Evolutionary conservation across 768 basidiomycete genomes (phyloP).

Genomic region (Tylopilus rubrobrunneus): DNA sequence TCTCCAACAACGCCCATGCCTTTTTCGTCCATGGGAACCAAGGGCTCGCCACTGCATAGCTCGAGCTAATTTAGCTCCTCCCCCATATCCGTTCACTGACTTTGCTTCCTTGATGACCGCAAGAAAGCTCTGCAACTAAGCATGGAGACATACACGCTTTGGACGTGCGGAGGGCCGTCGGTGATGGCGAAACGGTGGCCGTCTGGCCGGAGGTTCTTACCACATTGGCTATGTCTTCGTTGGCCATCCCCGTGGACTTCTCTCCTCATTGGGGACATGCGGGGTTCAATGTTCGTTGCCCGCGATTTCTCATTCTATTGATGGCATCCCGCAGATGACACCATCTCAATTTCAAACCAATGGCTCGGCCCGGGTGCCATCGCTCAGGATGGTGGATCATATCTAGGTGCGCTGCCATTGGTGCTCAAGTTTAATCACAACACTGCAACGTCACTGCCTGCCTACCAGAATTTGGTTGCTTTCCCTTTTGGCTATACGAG

Average conservation of each 20-base stretch:
- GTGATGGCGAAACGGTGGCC: not conserved
- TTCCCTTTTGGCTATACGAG: slow-evolving; percentile 10
- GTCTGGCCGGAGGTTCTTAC: not conserved
- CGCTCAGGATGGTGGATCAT: not conserved
- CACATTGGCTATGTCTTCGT: not conserved
- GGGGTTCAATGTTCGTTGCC: not conserved
- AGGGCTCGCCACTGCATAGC: not conserved
- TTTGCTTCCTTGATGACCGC: slow-evolving; percentile 17
- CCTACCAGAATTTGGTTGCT: not conserved
- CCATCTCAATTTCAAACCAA: not conserved
- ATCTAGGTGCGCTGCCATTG: slow-evolving; percentile 7
- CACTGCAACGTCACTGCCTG: slow-evolving; percentile 12
- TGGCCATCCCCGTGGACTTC: too few species aligned
- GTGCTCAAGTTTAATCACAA: not conserved
- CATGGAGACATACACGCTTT: not conserved
- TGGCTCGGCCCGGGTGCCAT: not conserved
- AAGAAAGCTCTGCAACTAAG: not conserved
- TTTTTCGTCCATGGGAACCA: slow-evolving; percentile 2
- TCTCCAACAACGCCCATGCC: not conserved
- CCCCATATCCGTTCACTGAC: not conserved
- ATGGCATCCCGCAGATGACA: not conserved
- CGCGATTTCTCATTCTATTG: not conserved
- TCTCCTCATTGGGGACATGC: not conserved
- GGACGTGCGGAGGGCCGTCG: not conserved
- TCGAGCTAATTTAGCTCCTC: not conserved